A percentile compares a stretch with the other conserved stretches of the same genome.
phyloP scores from a whole-genome alignment of 768 basidiomycete species.

The Agrocybe pediades region DNA sequence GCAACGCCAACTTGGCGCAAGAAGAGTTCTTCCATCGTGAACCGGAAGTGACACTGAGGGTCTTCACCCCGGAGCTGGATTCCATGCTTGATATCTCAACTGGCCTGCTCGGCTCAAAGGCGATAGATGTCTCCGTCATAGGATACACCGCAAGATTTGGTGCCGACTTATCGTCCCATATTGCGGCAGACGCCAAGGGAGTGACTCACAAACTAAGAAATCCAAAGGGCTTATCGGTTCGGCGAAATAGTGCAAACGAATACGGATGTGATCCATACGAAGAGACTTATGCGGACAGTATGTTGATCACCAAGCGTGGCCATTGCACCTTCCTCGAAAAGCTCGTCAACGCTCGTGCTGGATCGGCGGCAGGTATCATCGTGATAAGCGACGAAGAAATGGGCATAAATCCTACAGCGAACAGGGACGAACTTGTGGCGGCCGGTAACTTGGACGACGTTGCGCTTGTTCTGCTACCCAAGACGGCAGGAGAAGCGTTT shows the following conservation, averaged over 20 bases:
- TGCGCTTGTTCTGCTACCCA: slow-evolving; percentile 59
- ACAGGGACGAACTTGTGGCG: slow-evolving; percentile 51
- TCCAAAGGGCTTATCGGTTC: slow-evolving; percentile 55
- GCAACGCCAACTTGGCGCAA: slow-evolving; percentile 27
- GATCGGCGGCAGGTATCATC: slow-evolving; percentile 78
- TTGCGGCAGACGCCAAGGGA: slow-evolving; percentile 17
- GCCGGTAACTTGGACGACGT: slow-evolving; percentile 61
- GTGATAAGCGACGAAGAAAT: slow-evolving; percentile 67
- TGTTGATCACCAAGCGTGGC: slow-evolving; percentile 72
- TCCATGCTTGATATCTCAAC: slow-evolving; percentile 42
- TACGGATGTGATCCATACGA: slow-evolving; percentile 64
- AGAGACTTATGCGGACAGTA: slow-evolving; percentile 46
- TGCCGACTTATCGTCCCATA: slow-evolving; percentile 48
- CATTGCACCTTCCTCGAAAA: slow-evolving; percentile 90
- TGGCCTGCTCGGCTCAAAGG: slow-evolving; percentile 32
- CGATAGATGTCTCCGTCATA: slow-evolving; percentile 49
- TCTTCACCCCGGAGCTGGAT: slow-evolving; percentile 57
- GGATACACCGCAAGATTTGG: slow-evolving; percentile 76
- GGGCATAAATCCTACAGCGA: slow-evolving; percentile 68
- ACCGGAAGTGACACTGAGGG: slow-evolving; percentile 57
- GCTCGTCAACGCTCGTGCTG: slow-evolving; percentile 63
- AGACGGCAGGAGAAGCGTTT: slow-evolving; percentile 53
- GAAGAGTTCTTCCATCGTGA: slow-evolving; percentile 26
- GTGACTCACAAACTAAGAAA: slow-evolving; percentile 46
- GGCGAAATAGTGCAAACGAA: slow-evolving; percentile 50